Evolutionary conservation across 306 rosid genomes (phyloP).

Genomic region (Prunus armeniaca): DNA sequence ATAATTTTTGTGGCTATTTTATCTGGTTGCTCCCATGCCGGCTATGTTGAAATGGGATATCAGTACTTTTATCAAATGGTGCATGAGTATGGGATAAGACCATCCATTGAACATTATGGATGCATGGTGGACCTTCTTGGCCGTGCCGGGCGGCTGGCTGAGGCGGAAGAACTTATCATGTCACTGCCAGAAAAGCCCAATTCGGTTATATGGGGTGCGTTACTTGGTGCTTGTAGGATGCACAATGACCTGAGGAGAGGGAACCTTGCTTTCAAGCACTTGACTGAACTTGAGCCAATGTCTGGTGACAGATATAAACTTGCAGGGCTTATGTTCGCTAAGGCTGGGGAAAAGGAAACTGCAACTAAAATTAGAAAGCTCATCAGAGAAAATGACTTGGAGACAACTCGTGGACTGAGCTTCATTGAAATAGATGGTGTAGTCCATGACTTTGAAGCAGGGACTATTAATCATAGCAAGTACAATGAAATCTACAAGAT

Average conservation of each 20-base stretch:
- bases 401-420: constrained; percentile 40
- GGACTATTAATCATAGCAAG: constrained; percentile 21
- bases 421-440: constrained; percentile 37
- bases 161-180: constrained; percentile 37
- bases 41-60: constrained; percentile 38
- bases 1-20: constrained; percentile 39
- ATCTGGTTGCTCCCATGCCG: constrained; percentile 46
- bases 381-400: constrained; percentile 31
- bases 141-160: constrained; percentile 39
- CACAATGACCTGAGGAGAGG: constrained; percentile 39
- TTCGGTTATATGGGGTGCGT: constrained; percentile 43
- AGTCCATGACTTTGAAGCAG: constrained; percentile 36
- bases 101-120: constrained; percentile 50
- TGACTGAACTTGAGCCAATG: constrained; percentile 35
- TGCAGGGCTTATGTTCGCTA: constrained; percentile 40
- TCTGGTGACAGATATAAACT: constrained; percentile 51
- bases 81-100: constrained; percentile 31
- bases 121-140: constrained; percentile 59
- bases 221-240: constrained; percentile 41
- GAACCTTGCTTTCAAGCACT: constrained; percentile 30
- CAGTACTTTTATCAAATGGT: constrained; percentile 37
- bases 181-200: constrained; percentile 35
- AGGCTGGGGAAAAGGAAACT: constrained; percentile 30
- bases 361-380: constrained; percentile 25
- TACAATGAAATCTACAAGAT: constrained; percentile 26